Base-by-base conservation (phyloP, 176 grass and related monocot species). In the Oryza nivara region DNA sequence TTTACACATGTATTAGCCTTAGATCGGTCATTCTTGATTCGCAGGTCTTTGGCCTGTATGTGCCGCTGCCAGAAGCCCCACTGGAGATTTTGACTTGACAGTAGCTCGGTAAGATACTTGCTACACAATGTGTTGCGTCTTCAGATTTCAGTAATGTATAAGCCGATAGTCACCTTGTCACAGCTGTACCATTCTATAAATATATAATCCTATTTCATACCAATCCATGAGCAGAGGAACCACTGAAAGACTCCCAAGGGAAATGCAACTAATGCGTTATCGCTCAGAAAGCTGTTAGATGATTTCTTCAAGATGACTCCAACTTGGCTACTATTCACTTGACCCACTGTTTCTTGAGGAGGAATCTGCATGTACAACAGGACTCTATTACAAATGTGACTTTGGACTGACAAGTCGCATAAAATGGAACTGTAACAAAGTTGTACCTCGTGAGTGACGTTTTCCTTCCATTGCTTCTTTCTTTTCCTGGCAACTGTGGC, bases 381-480 rank as follows among this genome's bases (percentile, higher is more conserved):
- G 9, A 84, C 66, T 12, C 16, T 15, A 80, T 38, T 76, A 22
- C 19, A 56, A 11, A 80, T 15, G 0, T 35, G 3, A 52, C 2
- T 34, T 51, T 40, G 22, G 58, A 56, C 22, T 67, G 4, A 51
- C 25, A 82, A 67, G 25, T 52, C 20, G 1, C 51, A 65, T 34
- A 44, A 36, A 44, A 63, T 65, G 45, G 9, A 43, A 75, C 15
- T 73, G 56, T 41, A 20, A 38, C 14, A 51, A 60, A 41, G 16
- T 20, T 11, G 52, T 87, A 96, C 93, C 96, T 82, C 86, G 84
- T 43, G 91, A 90, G 23, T 73, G 81, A 38, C 56, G 89, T 28
- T 96, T 99, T 15, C 97, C 97, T 74, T 99, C 97, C 97, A 99
- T 99, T 63, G 93, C 93, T 83, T 92, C 93, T 85, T 92, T 95